Conservation (phyloP, 768 basidiomycete species). For the Mycena maculata region DNA sequence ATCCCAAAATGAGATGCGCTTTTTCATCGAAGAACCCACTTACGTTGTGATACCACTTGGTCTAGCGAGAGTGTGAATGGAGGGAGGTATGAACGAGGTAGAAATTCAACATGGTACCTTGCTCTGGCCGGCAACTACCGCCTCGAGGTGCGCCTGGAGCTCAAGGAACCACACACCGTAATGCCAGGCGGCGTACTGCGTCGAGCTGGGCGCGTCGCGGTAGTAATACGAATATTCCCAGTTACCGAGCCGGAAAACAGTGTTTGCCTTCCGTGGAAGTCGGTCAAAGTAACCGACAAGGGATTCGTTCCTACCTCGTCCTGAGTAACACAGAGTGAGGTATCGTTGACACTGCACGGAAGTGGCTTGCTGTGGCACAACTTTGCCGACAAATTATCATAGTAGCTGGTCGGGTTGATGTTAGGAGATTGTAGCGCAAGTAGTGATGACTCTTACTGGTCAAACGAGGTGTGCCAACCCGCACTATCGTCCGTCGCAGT, state of each 20-base stretch:
- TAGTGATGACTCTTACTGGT: slow-evolving; percentile 51
- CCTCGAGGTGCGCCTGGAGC: slow-evolving; percentile 53
- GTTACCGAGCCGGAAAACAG: slow-evolving; percentile 66
- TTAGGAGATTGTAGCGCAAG: background rate
- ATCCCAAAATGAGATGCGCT: background rate
- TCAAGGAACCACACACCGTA: slow-evolving; percentile 63
- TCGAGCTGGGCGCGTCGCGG: slow-evolving; percentile 57
- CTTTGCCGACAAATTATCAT: slow-evolving; percentile 63
- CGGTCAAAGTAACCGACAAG: background rate
- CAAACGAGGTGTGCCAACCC: slow-evolving; percentile 64
- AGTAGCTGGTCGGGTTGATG: slow-evolving; percentile 52
- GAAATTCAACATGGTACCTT: slow-evolving; percentile 38
- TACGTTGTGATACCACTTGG: slow-evolving; percentile 59
- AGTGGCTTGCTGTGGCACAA: slow-evolving; percentile 59
- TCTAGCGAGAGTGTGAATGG: slow-evolving; percentile 33
- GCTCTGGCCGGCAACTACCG: slow-evolving; percentile 49
- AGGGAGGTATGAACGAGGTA: too few relatives aligned
- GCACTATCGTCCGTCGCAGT: slow-evolving; percentile 50
- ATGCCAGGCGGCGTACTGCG: slow-evolving; percentile 55
- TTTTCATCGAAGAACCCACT: slow-evolving; percentile 14
- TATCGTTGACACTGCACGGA: slow-evolving; percentile 59
- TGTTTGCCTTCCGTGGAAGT: slow-evolving; percentile 50
- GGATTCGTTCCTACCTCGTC: slow-evolving; percentile 47
- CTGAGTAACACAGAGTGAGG: slow-evolving; percentile 56
- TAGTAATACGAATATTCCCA: slow-evolving; percentile 71